Conservation (phyloP, 257 asterid genomes). For the Verbena officinalis region DNA sequence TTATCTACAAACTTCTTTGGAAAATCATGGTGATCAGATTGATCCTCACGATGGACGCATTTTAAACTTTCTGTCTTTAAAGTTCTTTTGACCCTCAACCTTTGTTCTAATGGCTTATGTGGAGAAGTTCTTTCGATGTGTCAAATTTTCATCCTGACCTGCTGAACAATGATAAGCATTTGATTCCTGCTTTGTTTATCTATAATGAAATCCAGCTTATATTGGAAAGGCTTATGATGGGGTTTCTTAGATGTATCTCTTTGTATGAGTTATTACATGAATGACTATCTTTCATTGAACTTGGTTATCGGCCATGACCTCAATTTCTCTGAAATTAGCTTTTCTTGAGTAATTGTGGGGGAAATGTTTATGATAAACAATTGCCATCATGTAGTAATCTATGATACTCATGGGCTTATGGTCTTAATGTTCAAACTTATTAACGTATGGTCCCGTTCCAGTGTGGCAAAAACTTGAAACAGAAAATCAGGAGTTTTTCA, state of each 20-base stretch:
- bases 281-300: background rate
- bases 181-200: background rate
- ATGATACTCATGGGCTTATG: background rate
- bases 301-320: background rate
- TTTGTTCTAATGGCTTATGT: background rate
- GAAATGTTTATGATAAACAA: background rate
- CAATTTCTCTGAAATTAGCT: background rate
- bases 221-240: background rate
- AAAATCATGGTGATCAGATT: background rate
- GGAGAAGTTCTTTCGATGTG: background rate
- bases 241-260: background rate
- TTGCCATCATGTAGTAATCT: background rate
- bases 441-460: slow-evolving; percentile 44
- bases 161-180: background rate
- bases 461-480: slow-evolving; percentile 98
- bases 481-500: slow-evolving; percentile 80
- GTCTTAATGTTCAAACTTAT: slow-evolving; percentile 1
- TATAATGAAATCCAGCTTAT: background rate
- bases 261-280: background rate
- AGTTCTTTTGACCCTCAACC: background rate
- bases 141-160: background rate
- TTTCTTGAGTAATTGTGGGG: background rate
- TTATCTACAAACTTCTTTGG: background rate
- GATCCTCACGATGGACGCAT: background rate
- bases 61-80: background rate